Evolutionary conservation across 2,329 filamentous ascomycete species (phyloP).

Genomic region (Celoporthe dispersa): DNA sequence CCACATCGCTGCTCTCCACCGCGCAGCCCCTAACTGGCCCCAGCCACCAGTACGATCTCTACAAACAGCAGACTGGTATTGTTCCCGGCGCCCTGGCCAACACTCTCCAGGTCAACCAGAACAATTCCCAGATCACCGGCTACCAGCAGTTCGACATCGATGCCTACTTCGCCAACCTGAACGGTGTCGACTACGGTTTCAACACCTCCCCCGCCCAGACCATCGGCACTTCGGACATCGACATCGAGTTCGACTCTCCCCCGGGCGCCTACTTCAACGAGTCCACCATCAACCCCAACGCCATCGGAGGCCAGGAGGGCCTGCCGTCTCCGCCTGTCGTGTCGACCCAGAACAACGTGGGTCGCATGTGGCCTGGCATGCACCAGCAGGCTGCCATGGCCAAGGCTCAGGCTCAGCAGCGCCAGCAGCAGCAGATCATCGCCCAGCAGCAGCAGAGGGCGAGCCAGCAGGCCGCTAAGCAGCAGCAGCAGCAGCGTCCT

Average conservation of each 20-base stretch:
- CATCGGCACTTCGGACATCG: conserved; percentile 66
- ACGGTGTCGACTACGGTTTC: conserved; percentile 71
- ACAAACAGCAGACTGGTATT: conserved; percentile 94
- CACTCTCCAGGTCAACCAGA: conserved; percentile 77
- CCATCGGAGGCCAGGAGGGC: conserved; percentile 67
- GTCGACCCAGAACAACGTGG: conserved; percentile 59
- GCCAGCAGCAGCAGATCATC: conserved; percentile 66
- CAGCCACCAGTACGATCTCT: conserved; percentile 93
- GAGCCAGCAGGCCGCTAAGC: conserved; percentile 39
- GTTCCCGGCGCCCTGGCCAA: conserved; percentile 82
- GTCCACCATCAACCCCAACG: conserved; percentile 70
- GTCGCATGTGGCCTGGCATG: conserved; percentile 89
- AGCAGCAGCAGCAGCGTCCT: conserved; percentile 48
- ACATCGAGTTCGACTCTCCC: conserved; percentile 69
- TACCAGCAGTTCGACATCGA: conserved; percentile 56
- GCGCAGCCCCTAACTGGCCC: conserved; percentile 72
- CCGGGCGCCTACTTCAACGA: conserved; percentile 67
- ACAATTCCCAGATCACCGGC: conserved; percentile 56
- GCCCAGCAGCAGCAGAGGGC: conserved; percentile 59
- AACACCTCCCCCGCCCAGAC: conserved; percentile 68
- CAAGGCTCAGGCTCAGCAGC: conserved; percentile 72
- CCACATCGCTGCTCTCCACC: conserved; percentile 56
- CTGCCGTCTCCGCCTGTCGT: conserved; percentile 49
- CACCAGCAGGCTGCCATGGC: conserved; percentile 86
- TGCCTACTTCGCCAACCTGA: conserved; percentile 56